Base-by-base conservation (phyloP, 164 flowering plant species). In the Macadamia tetraphylla region DNA sequence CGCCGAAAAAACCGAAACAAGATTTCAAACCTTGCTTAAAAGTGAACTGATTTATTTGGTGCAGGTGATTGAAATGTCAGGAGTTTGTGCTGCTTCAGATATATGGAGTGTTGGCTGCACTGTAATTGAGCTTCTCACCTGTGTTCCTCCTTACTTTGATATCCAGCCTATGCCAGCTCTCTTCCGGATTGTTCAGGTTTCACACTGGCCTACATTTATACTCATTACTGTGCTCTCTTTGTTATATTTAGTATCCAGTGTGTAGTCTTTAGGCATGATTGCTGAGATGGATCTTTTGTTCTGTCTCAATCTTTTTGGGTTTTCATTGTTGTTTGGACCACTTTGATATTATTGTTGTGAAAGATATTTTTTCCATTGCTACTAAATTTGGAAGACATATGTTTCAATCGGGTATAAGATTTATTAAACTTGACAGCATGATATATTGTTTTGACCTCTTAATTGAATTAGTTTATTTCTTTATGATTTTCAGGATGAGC, bases 81-180 rank as follows among this genome's bases (percentile, higher is more conserved):
- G 99, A 61, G 99, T 95, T 67, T 91, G 99, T 83, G 98, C 99
- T 71, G 98, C 98, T 67, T 95, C 99, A 60, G 99, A 95, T 76
- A 89, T 95, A 62, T 95, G 99, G 99, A 95, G 99, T 80, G 98
- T 95, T 71, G 99, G 99, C 40, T 95, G 99, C 78, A 95, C 99
- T 44, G 99, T 92, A 62, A 95, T 95, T 72, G 99, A 95, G 79
- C 97, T 95, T 76, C 89, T 95, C 35, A 95, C 99, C 0, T 91
- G 98, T 76, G 88, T 91, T n/a, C 99, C 99, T 65, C 99, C 99
- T 18, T 95, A 95, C 74, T 95, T 85, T 81, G 99, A 95, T 79
- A 87, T 95, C 69, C 99, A 91, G 80, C 99, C 98, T 52, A 95
- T 95, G 98, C 98, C 98, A 49, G 99, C 99, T 61, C 92, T 95